Conservation (phyloP, 352 stramenopile species). For the Globisporangium cystogenes region DNA sequence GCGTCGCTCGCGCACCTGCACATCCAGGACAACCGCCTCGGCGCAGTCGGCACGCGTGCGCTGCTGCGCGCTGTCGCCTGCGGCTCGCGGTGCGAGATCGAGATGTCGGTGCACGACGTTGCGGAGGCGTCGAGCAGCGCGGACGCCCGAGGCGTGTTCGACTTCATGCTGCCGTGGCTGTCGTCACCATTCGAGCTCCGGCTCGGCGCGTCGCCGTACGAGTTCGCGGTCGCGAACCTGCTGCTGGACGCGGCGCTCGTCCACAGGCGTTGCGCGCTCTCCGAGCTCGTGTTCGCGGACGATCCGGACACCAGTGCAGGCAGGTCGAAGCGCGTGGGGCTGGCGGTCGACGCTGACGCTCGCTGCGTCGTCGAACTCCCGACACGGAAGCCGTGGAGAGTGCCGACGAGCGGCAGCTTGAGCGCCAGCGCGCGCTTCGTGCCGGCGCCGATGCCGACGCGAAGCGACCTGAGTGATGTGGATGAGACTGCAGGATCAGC, state of each 20-base stretch:
- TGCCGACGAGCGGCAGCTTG: too few relatives aligned
- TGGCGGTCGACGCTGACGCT: too few relatives aligned
- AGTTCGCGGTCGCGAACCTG: conserved; percentile 51
- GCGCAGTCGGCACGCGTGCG: conserved; percentile 44
- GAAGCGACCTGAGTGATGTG: too few relatives aligned
- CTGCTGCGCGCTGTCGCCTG: conserved; percentile 41
- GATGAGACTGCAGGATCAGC: too few relatives aligned
- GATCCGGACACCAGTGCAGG: conserved; percentile 2
- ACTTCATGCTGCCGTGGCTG: conserved; percentile 40
- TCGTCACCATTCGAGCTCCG: conserved; percentile 55
- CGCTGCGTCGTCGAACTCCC: too few relatives aligned
- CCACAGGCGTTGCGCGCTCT: conserved; percentile 33
- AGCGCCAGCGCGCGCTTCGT: too few relatives aligned
- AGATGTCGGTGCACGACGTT: conserved; percentile 46
- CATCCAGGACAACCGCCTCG: conserved; percentile 57
- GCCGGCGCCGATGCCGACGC: too few relatives aligned
- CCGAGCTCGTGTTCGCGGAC: conserved; percentile 40
- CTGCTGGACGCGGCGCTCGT: conserved; percentile 38
- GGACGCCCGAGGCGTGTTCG: conserved; percentile 36
- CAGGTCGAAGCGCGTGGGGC: too few relatives aligned
- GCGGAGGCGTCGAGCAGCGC: conserved; percentile 19
- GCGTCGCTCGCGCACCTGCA: conserved; percentile 26
- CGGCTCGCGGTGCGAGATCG: conserved; percentile 48
- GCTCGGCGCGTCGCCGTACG: conserved; percentile 51
- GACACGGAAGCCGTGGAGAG: too few relatives aligned